These are phyloP conservation scores for Gonium pectorale DNA, from an alignment of 139 green algal genomes.

Conservation along the genomic window DNA sequence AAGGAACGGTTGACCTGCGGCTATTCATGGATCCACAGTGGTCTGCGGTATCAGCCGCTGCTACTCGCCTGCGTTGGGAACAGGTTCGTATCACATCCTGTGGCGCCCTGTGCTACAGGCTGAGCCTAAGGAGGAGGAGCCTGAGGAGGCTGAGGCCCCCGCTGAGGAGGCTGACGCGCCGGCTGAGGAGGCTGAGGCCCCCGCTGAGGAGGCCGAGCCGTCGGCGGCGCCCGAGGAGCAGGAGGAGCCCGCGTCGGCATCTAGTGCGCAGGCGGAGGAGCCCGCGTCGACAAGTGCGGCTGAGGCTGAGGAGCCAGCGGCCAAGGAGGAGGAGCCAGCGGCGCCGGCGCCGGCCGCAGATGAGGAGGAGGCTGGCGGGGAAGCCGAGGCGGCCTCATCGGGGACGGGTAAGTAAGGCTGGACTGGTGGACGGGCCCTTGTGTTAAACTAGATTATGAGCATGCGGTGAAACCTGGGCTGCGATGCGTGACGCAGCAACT, in stretches of 20 bases:
- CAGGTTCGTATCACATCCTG: too few relatives aligned
- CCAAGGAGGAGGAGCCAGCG: neutral
- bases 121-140: slow-evolving; percentile 8
- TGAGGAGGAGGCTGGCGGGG: neutral
- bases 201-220: neutral
- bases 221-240: neutral
- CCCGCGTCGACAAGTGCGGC: neutral
- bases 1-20: too few relatives aligned
- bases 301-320: neutral
- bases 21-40: too few relatives aligned
- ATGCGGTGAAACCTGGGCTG: too few relatives aligned
- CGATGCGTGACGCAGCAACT: too few relatives aligned
- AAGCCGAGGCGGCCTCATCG: neutral
- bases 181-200: neutral
- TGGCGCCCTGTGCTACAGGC: too few relatives aligned
- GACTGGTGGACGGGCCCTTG: too few relatives aligned
- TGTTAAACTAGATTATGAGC: too few relatives aligned
- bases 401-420: too few relatives aligned
- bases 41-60: too few relatives aligned
- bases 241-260: neutral
- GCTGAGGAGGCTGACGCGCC: neutral
- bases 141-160: neutral
- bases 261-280: too few relatives aligned
- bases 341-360: neutral
- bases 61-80: too few relatives aligned